phyloP scores from a whole-genome alignment of 2,329 filamentous ascomycete species.

The Arthroderma sp. region DNA sequence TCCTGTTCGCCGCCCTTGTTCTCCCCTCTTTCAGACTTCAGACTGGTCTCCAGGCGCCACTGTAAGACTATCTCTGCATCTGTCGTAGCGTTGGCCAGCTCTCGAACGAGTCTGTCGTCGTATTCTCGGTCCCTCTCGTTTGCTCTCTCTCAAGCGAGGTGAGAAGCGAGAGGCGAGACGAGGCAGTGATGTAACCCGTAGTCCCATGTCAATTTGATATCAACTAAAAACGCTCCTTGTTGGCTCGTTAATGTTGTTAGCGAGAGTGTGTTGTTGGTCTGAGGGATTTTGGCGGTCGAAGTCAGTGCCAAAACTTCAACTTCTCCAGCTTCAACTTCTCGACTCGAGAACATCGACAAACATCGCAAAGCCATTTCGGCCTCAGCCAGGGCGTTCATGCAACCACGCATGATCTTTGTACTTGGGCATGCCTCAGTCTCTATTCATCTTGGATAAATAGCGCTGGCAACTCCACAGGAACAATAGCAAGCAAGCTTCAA shows the following conservation, averaged over 20 bases:
- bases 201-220: too few species aligned
- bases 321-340: neutral
- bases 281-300: neutral
- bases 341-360: neutral
- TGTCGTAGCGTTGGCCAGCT: too few species aligned
- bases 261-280: neutral
- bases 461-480: constrained; percentile 5
- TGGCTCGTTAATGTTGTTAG: neutral
- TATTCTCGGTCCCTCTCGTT: too few species aligned
- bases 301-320: neutral
- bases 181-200: too few species aligned
- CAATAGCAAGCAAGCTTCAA: constrained; percentile 4
- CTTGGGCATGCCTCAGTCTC: neutral
- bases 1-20: neutral
- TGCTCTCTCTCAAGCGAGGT: too few species aligned
- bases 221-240: too few species aligned
- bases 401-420: neutral
- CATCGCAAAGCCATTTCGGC: neutral
- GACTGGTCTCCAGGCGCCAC: neutral
- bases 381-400: neutral
- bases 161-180: too few species aligned
- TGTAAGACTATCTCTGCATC: neutral
- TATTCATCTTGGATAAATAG: constrained; percentile 2
- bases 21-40: neutral
- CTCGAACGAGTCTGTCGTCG: too few species aligned